Base-by-base conservation (phyloP, 2,329 filamentous ascomycete species). In the Dactylella cylindrospora region DNA sequence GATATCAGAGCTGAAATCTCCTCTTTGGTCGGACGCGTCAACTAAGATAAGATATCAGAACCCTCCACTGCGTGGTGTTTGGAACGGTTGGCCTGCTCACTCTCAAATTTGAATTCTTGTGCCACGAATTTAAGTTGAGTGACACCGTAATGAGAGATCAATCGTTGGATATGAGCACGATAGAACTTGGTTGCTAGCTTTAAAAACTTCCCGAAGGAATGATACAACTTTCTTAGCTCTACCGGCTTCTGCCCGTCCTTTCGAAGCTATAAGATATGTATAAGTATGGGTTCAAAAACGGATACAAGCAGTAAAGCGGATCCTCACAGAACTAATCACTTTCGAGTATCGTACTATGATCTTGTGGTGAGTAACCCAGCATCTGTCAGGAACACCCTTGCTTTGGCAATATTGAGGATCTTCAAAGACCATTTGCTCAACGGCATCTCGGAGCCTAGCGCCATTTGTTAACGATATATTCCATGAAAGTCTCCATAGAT, bases 181-280 rank as follows among this genome's bases (percentile, higher is more conserved):
- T 97, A 97, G 73, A 95, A 96, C 69, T 83, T 83, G 73, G 93
- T 88, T 66, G 89, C 86, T 39, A 84, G 85, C 73, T 91, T 94
- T 68, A 97, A 82, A 72, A 95, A 97, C 67, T 83, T 81, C 54
- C 85, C 77, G 72, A 94, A 97, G 66, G 84, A 79, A 73, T 87
- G 90, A 71, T 88, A 85, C 44, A 91, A 77, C 73, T 90, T 93
- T 65, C 90, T 83, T 69, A 82, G 83, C 73, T 82, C 78, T 9
- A 85, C 81, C 3, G 77, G 76, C 61, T 80, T 76, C 50, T 77
- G 77, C 59, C 67, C 71, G 39, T 70, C 68, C 29, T 44, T 51
- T 25, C 44, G 52, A 17, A 57, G 19, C 52, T 57, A 31, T 25
- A 13, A 8, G 3, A 13, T 1, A 22, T 20, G 25, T 45, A n/a